Evolutionary conservation across 2,329 filamentous ascomycete genomes (phyloP).

Genomic region (Alternaria burnsii): DNA sequence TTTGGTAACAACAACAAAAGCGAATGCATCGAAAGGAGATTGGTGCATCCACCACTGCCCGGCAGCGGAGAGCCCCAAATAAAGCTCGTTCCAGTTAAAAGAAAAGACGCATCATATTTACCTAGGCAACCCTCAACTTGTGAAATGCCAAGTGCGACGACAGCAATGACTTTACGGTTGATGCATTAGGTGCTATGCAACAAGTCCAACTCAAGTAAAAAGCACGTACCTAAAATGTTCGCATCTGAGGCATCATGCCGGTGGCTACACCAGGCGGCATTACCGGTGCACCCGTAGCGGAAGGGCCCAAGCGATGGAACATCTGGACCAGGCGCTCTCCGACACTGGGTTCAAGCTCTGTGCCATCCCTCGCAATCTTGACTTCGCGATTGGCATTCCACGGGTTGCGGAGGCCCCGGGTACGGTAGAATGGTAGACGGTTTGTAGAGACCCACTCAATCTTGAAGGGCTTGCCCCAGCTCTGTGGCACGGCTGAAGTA

Average conservation of each 20-base stretch:
- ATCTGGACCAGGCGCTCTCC: conserved; percentile 79
- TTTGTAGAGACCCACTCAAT: conserved; percentile 89
- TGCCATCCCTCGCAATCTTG: conserved; percentile 94
- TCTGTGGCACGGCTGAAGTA: conserved; percentile 58
- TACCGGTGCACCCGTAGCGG: conserved; percentile 32
- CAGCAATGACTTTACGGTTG: neutral
- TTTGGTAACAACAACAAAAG: neutral
- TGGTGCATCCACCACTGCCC: conserved; percentile 3
- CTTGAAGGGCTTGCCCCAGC: conserved; percentile 90
- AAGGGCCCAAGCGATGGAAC: conserved; percentile 65
- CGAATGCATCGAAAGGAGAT: neutral
- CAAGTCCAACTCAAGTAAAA: neutral
- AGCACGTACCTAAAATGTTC: conserved; percentile 32
- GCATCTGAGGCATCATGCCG: conserved; percentile 40
- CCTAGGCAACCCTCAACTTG: neutral
- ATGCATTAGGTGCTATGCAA: conserved; percentile 14
- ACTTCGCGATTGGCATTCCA: conserved; percentile 97
- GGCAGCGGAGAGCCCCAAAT: conserved; percentile 2
- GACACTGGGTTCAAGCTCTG: conserved; percentile 85
- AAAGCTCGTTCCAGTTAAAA: conserved; percentile 1
- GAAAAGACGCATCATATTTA: neutral
- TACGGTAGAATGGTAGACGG: conserved; percentile 86
- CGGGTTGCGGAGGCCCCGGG: conserved; percentile 84
- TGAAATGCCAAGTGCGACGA: neutral
- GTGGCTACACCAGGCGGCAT: conserved; percentile 32